Percentiles rank a stretch among this genome's conserved stretches.
phyloP scores from a whole-genome alignment of 257 asterid species.

The Solanum piurae region DNA sequence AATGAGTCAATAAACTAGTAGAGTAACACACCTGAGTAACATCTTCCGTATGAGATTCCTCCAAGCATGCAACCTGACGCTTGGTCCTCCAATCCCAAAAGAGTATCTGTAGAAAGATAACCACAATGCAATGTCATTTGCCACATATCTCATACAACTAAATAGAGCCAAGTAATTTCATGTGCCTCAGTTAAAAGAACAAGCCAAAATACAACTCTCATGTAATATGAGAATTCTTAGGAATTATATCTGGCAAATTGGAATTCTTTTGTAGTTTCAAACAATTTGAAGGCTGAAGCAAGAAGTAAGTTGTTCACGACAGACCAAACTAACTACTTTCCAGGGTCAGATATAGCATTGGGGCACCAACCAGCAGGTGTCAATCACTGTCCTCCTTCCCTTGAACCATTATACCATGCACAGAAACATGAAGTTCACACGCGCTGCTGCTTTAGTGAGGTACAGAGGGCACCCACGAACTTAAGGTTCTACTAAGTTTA shows the following conservation, averaged over 20 bases:
- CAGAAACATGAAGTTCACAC: neutral
- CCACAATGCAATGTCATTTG: neutral
- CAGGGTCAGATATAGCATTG: neutral
- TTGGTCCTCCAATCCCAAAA: slow-evolving; percentile 92
- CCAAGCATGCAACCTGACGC: slow-evolving; percentile 69
- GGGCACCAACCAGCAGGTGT: neutral
- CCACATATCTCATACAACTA: neutral
- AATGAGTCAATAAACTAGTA: neutral
- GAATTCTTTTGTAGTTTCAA: neutral
- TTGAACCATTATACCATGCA: neutral
- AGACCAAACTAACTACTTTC: neutral
- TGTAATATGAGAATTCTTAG: neutral
- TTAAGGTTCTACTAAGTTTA: neutral
- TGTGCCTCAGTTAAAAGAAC: neutral
- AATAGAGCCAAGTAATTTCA: neutral
- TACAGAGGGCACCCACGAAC: neutral
- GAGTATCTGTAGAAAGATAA: slow-evolving; percentile 28
- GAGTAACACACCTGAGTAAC: slow-evolving; percentile 67
- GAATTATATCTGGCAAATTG: neutral
- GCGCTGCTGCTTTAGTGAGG: neutral
- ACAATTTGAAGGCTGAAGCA: neutral
- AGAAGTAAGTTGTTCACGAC: neutral
- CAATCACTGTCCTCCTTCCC: too few relatives aligned
- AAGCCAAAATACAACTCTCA: neutral
- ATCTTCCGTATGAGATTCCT: slow-evolving; percentile 88